Conservation (phyloP, 2,329 filamentous ascomycete genomes). For the Pleochaeta shiraiana region DNA sequence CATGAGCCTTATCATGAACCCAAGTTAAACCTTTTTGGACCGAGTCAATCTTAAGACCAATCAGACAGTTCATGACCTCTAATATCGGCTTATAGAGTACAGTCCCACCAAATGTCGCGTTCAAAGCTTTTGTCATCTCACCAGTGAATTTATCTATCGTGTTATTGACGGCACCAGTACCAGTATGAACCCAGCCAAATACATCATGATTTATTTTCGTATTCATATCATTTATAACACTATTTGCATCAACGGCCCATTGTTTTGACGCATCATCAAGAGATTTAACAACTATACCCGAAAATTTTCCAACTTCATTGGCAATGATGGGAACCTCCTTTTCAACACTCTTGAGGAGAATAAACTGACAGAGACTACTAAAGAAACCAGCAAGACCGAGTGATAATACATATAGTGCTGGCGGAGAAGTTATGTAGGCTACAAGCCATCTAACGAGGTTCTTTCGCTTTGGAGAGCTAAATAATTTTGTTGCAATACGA, state of each 20-base stretch:
- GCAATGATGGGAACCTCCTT: constrained; percentile 43
- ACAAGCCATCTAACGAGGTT: constrained; percentile 41
- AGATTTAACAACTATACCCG: constrained; percentile 37
- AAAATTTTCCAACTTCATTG: constrained; percentile 39
- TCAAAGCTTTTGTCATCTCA: constrained; percentile 51
- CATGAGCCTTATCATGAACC: constrained; percentile 70
- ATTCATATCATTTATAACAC: constrained; percentile 35
- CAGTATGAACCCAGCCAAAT: constrained; percentile 69
- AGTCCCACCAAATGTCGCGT: constrained; percentile 61
- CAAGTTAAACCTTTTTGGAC: constrained; percentile 83
- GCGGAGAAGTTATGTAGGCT: constrained; percentile 44
- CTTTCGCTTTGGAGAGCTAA: constrained; percentile 39
- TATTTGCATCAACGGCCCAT: constrained; percentile 43
- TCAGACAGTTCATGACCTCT: constrained; percentile 67
- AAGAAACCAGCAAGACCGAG: constrained; percentile 45
- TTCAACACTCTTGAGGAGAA: constrained; percentile 38
- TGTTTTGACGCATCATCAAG: constrained; percentile 40
- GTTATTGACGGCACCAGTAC: constrained; percentile 61
- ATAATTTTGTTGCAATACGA: constrained; percentile 43
- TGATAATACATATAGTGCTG: constrained; percentile 46
- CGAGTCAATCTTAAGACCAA: constrained; percentile 64
- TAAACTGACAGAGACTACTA: constrained; percentile 43
- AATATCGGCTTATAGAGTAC: constrained; percentile 57
- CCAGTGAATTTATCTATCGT: constrained; percentile 69
- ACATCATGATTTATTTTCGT: constrained; percentile 63